Evolutionary conservation across 2,329 filamentous ascomycete genomes (phyloP).

Genomic region (Fusarium circinatum): DNA sequence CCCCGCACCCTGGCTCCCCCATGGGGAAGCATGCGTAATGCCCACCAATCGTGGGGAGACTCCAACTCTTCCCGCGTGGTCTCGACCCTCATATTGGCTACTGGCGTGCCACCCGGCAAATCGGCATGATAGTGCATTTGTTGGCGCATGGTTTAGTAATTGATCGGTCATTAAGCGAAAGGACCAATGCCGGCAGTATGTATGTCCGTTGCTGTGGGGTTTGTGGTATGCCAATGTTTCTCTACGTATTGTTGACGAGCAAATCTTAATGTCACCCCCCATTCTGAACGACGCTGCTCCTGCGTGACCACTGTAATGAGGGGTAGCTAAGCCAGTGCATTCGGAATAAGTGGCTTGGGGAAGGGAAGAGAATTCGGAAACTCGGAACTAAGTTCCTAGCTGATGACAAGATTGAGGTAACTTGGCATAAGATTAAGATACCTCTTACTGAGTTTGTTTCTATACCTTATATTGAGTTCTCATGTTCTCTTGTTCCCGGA

Average conservation of each 20-base stretch:
- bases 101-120: background rate
- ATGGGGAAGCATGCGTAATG: background rate
- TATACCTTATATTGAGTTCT: too few species aligned
- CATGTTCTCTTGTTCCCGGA: rapidly evolving
- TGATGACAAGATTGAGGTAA: too few species aligned
- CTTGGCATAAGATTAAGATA: too few species aligned
- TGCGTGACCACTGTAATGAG: too few species aligned
- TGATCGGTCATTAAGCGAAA: background rate
- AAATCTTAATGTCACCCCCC: background rate
- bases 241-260: background rate
- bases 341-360: too few species aligned
- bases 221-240: too few species aligned
- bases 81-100: background rate
- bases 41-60: background rate
- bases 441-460: too few species aligned
- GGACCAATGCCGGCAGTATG: background rate
- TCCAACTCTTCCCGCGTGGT: background rate
- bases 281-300: too few species aligned
- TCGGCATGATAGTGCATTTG: background rate
- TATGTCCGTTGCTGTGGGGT: too few species aligned
- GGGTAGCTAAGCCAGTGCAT: too few species aligned
- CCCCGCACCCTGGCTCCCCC: background rate
- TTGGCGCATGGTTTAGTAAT: background rate
- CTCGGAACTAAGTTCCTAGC: too few species aligned
- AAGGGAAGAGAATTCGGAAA: too few species aligned